A percentile compares a stretch with the other conserved stretches of the same genome.
Conservation (phyloP, 139 green algal genomes). For the Asterochloris sp. region DNA sequence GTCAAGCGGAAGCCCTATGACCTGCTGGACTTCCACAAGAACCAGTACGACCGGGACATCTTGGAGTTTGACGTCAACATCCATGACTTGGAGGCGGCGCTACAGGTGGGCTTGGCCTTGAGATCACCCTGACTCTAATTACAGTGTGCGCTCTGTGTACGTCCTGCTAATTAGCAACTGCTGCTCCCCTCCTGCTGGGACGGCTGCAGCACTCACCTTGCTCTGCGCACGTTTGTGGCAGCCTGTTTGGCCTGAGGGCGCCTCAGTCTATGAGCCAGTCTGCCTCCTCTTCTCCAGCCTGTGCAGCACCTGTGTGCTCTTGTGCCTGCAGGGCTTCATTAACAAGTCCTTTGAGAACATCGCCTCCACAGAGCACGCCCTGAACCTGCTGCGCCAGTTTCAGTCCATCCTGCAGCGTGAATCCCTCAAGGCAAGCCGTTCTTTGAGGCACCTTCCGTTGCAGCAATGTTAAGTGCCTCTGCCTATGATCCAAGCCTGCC, state of each 20-base stretch:
- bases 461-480: not conserved
- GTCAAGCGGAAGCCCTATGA: constrained; percentile 89
- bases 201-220: too few species aligned
- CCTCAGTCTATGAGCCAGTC: too few species aligned
- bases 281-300: too few species aligned
- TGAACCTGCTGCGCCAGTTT: constrained; percentile 87
- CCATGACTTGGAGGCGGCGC: constrained; percentile 85
- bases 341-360: constrained; percentile 84
- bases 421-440: constrained; percentile 52
- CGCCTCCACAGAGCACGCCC: constrained; percentile 78
- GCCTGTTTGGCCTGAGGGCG: too few species aligned
- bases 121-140: not conserved
- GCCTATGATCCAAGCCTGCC: not conserved
- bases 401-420: constrained; percentile 81
- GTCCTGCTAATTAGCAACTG: not conserved
- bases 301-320: too few species aligned
- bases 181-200: not conserved
- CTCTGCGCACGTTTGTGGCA: too few species aligned
- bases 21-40: constrained; percentile 81
- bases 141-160: not conserved
- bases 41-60: constrained; percentile 88
- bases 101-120: constrained; percentile 39
- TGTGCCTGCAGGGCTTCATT: constrained; percentile 74
- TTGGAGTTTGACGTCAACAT: constrained; percentile 96
- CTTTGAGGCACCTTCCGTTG: too few species aligned